Base-by-base conservation (phyloP, 345 rosid genomes). In the sweet orange (Citrus sinensis) region DNA sequence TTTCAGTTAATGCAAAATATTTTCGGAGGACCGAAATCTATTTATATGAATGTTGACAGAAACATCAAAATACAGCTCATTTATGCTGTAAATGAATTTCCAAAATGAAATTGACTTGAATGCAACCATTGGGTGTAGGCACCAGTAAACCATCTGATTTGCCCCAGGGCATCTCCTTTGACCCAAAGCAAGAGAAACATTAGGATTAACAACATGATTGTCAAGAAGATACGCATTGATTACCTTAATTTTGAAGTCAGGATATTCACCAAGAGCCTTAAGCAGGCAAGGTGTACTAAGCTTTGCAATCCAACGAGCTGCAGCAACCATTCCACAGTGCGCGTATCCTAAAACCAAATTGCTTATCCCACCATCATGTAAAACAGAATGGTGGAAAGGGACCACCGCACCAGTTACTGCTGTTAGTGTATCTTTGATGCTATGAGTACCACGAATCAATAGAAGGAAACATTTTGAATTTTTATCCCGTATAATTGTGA, bases 291-390 rank as follows among this genome's bases (percentile, higher is more conserved):
- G 95, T 84, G 91, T 86, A 83, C 92, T 89, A 20, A 94, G 91
- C 81, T 94, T 94, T 65, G 99, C 97, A 86, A 94, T 96, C 98
- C 98, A 96, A 29, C 94, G 93, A 81, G 98, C 98, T 54, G 99
- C 98, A 83, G 99, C 99, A 87, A 92, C 99, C 99, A 96, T 96
- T 83, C 99, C 99, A 69, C 92, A 96, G 77, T 96, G 99, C 5
- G 99, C 99, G 63, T 96, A 96, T 70, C 99, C 99, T 85, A 96
- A 88, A 80, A 96, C 89, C 86, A 94, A 88, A 88, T 96, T 90
- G 85, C 97, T 91, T 73, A 96, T 80, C 59, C 99, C 97, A 80
- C 99, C 99, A 85, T 92, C 98, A 83, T 92, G 89, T 85, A 96
- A 82, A 84, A 96, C 94, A 1, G 95, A 96, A 84, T 96, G 99